Evolutionary conservation across 1,139 yeast species (phyloP), one percentile per base, ranked within the genome.

Genomic region (Diutina rugosa): DNA sequence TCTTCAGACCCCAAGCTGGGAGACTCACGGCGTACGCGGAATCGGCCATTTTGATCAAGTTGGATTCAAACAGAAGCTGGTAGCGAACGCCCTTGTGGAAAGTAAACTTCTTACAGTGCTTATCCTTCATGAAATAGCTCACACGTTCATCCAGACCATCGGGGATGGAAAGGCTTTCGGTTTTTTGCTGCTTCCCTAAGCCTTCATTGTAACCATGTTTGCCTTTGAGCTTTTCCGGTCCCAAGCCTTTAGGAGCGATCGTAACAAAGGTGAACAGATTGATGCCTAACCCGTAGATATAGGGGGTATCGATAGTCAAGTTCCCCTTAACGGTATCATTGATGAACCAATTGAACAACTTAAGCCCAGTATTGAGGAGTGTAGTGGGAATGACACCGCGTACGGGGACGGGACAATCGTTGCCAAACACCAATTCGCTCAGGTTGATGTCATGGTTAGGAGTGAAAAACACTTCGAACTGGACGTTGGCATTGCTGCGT

Each of bases 261-360:
- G 61, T 63, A 29, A 64, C 60, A 1, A 68, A 63, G 16, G 74
- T 16, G 44, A 85, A 79, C 58, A 85, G 80, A 58, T 82, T 78
- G 61, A 85, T 66, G 0, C 82, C 85, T 51, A 79, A 73, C 0
- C 90, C 89, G 60, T 84, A 85, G 28, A 85, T 69, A 64, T 70
- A 85, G 70, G 93, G 76, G 63, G 77, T 74, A 56, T 84, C 88
- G 47, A 71, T 69, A 62, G 81, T 82, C 4, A 83, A 70, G 63
- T 86, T 90, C 4, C 85, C 89, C 56, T 75, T 79, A 12, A 83
- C 81, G 44, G 86, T 79, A 46, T 84, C 84, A 64, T 84, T 87
- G 55, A 86, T 78, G 61, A 76, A 62, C 86, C 89, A 65, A 67
- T 72, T 63, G 75, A 77, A 66, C 70, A 81, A 62, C 78, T 88